Evolutionary conservation across 2,329 filamentous ascomycete species (phyloP).

Genomic region (Venturia effusa): DNA sequence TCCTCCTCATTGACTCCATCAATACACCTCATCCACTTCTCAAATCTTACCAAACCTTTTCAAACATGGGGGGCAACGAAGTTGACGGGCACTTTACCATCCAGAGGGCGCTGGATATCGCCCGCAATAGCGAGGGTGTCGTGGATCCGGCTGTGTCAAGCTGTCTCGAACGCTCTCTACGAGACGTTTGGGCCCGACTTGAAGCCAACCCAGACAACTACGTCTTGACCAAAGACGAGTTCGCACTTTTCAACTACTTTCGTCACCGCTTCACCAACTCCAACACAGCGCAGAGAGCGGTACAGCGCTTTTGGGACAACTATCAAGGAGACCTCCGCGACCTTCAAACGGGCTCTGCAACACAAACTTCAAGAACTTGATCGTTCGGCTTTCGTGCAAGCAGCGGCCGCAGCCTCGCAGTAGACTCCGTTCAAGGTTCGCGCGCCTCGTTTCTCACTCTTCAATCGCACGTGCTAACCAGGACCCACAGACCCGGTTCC

Average conservation of each 20-base stretch:
- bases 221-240: constrained; percentile 65
- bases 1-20: not conserved
- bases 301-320: constrained; percentile 47
- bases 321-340: constrained; percentile 20
- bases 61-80: constrained; percentile 17
- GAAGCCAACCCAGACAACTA: constrained; percentile 56
- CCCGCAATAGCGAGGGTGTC: constrained; percentile 60
- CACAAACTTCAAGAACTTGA: not conserved
- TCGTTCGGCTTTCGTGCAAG: not conserved
- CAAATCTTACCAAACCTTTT: constrained; percentile 19
- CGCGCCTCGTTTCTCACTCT: not conserved
- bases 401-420: not conserved
- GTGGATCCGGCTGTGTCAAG: constrained; percentile 51
- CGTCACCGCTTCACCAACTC: constrained; percentile 52
- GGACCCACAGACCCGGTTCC: not conserved
- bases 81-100: constrained; percentile 38
- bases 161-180: constrained; percentile 50
- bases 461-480: not conserved
- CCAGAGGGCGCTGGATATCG: constrained; percentile 61
- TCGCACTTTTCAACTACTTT: constrained; percentile 80
- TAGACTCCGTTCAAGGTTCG: constrained; percentile 3
- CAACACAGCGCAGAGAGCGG: constrained; percentile 38
- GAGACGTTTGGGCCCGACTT: constrained; percentile 57
- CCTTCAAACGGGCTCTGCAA: not conserved
- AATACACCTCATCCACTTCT: not conserved